phyloP scores from a whole-genome alignment of 1,284 basidiomycete species.

The Pseudozyma flocculosa region DNA sequence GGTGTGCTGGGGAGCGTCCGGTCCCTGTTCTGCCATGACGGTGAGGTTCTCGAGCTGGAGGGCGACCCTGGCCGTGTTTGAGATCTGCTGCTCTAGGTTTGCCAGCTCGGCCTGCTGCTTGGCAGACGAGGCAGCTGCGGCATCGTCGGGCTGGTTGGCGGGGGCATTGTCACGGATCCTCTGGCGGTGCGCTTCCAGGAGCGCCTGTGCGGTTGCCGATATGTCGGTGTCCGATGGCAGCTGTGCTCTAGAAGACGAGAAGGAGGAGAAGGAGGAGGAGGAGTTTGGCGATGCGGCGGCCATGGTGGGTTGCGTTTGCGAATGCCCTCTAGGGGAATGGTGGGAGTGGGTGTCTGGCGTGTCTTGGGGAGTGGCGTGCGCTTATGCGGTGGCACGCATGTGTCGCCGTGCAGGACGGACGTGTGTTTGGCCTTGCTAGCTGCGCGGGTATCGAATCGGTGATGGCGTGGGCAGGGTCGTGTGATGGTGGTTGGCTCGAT shows the following conservation, averaged over 20 bases:
- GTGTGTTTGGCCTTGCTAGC: too few relatives aligned
- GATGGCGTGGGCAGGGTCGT: too few relatives aligned
- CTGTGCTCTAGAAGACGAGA: background rate
- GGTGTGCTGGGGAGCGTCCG: background rate
- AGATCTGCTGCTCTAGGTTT: slow-evolving; percentile 8
- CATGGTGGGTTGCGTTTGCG: too few relatives aligned
- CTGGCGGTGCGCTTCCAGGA: slow-evolving; percentile 22
- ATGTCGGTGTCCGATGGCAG: slow-evolving; percentile 5
- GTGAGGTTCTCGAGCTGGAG: slow-evolving; percentile 27
- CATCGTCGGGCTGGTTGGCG: background rate
- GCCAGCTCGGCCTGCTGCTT: background rate
- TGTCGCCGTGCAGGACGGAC: too few relatives aligned
- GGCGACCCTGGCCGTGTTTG: slow-evolving; percentile 16
- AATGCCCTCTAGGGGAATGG: too few relatives aligned
- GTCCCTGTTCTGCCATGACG: slow-evolving; percentile 7
- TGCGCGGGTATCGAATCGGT: too few relatives aligned
- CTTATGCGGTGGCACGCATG: too few relatives aligned
- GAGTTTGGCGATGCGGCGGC: too few relatives aligned
- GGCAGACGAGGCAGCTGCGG: background rate
- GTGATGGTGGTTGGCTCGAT: too few relatives aligned
- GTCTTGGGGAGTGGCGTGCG: too few relatives aligned
- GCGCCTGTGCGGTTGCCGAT: slow-evolving; percentile 30
- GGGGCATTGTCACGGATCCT: slow-evolving; percentile 4
- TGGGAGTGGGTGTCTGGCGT: too few relatives aligned
- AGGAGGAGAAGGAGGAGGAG: too few relatives aligned